phyloP scores from a whole-genome alignment of 805 yeast species.

The Hanseniaspora thailandica region DNA sequence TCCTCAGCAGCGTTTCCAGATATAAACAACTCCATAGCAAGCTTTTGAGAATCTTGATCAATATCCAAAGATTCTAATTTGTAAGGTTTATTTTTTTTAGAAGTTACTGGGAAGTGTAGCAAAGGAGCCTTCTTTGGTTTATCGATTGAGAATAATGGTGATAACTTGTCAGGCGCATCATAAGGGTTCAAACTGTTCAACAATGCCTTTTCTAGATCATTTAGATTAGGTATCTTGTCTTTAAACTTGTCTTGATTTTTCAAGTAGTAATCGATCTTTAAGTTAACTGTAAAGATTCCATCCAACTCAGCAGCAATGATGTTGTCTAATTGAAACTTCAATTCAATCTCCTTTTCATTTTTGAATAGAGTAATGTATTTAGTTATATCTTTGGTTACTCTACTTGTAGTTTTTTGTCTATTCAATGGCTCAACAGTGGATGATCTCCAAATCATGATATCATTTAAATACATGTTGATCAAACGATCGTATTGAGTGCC shows the following conservation, averaged over 20 bases:
- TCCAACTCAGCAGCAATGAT: constrained; percentile 40
- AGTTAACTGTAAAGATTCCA: constrained; percentile 47
- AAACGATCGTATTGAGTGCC: constrained; percentile 59
- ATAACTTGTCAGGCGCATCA: constrained; percentile 19
- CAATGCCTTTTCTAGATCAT: constrained; percentile 4
- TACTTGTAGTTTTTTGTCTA: constrained; percentile 36
- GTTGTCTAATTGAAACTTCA: constrained; percentile 57
- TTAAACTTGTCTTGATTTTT: constrained; percentile 13
- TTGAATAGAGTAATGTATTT: constrained; percentile 41
- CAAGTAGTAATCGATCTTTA: constrained; percentile 37
- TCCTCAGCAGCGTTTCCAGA: constrained; percentile 75
- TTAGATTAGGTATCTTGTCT: constrained; percentile 17
- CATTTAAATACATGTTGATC: constrained; percentile 51
- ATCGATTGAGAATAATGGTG: constrained; percentile 14
- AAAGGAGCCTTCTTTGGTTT: constrained; percentile 32
- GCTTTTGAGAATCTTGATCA: background rate
- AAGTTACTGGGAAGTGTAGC: constrained; percentile 34
- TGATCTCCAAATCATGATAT: constrained; percentile 67
- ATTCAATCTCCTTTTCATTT: constrained; percentile 26
- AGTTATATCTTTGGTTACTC: constrained; percentile 53
- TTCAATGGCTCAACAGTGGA: constrained; percentile 69
- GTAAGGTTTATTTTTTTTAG: constrained; percentile 22
- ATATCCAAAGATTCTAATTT: background rate
- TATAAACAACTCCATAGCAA: constrained; percentile 43
- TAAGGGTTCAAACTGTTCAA: constrained; percentile 12